These are phyloP conservation scores for Macrolepiota fuliginosa DNA, from an alignment of 768 basidiomycete genomes.

Conservation along the genomic window DNA sequence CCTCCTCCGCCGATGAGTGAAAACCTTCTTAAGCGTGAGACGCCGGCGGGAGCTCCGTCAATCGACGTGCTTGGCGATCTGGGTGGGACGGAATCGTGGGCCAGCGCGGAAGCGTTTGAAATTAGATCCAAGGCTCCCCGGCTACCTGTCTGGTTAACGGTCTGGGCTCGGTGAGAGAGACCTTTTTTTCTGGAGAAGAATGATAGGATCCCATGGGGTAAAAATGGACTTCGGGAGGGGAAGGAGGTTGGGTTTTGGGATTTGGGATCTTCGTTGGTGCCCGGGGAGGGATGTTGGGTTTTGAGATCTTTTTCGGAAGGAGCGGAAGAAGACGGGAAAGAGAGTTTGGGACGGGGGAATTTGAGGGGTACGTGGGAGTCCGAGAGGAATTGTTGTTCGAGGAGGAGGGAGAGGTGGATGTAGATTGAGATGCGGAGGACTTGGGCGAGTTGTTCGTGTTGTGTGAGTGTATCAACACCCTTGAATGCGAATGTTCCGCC, in stretches of 20 bases:
- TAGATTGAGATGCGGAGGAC: conserved; percentile 54
- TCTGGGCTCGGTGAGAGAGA: conserved; percentile 19
- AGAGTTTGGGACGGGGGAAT: conserved; percentile 33
- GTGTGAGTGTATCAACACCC: conserved; percentile 38
- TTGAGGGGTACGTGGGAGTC: conserved; percentile 49
- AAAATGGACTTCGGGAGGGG: conserved; percentile 28
- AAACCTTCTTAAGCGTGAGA: conserved; percentile 2
- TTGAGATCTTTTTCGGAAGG: conserved; percentile 1
- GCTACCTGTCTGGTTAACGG: conserved; percentile 20
- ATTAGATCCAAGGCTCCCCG: conserved; percentile 42
- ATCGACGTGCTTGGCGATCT: conserved; percentile 1
- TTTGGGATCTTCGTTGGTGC: background rate
- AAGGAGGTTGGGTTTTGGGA: background rate
- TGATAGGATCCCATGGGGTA: conserved; percentile 39
- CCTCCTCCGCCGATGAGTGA: background rate
- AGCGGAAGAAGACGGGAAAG: conserved; percentile 24
- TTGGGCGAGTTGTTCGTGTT: conserved; percentile 42
- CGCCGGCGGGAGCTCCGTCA: background rate
- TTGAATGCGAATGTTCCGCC: conserved; percentile 63
- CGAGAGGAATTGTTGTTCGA: conserved; percentile 57
- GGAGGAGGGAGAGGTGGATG: conserved; percentile 52
- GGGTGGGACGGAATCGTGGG: background rate
- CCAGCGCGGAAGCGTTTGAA: background rate
- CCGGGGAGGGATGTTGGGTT: background rate
- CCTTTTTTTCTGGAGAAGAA: conserved; percentile 32